Evolutionary conservation across 2,329 filamentous ascomycete species (phyloP), one percentile per base, ranked within the genome.

Genomic region (Ambrosiella beaveri): DNA sequence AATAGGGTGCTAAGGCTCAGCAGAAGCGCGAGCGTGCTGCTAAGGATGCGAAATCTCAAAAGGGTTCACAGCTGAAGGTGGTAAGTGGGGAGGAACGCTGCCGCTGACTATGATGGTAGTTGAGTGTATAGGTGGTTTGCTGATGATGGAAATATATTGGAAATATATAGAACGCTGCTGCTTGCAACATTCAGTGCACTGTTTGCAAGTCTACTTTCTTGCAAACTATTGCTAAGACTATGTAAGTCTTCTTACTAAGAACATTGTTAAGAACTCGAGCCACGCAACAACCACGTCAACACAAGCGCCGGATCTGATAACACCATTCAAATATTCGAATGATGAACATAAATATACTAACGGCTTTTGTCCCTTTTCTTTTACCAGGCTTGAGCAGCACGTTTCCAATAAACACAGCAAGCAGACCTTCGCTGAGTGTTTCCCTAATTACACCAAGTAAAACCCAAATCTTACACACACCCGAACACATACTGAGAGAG

Each of bases 181-280:
- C 86, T 61, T 85, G 82, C 74, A 82, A 79, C 66, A 86, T 89
- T 70, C 83, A 87, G 70, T 90, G 86, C 77, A 73, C 79, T 64
- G 75, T 81, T 66, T 90, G 86, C 84, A 85, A 82, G 71, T 79
- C 84, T 64, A 86, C 84, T 37, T 89, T 90, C 73, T 77, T 89
- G 64, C 84, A 84, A 74, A 90, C 86, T 40, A 84, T 83, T 61
- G 84, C 84, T 67, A 80, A 77, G 62, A 83, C 83, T 65, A 81
- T 84, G 80, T 83, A 74, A 54, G 58, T 49, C 2, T 27, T 51
- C 17, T 11, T 8, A 11, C 6, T 37, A 13, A 19, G 13, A 19
- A 49, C 6, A 49, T 49, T 41, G 40, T 3, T n/a, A 41, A 41
- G 40, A 4, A 5, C 27, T 27, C 27, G 27, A 27, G 27, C 27